These are phyloP conservation scores for Candida maltosa DNA, from an alignment of 805 yeast species.

Conservation along the genomic window DNA sequence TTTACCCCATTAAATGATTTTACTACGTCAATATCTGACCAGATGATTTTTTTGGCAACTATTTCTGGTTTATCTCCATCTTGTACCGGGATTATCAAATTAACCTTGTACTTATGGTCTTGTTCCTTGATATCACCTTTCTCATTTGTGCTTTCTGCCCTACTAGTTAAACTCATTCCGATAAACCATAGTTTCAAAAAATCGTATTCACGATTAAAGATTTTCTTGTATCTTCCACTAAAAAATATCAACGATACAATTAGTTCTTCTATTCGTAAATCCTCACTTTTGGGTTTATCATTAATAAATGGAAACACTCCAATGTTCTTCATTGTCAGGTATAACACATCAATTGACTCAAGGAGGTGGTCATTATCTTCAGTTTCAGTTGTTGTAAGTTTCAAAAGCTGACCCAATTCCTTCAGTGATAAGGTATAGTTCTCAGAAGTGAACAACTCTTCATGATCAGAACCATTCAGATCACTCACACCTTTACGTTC, in stretches of 20 bases:
- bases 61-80: slow-evolving; percentile 11
- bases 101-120: slow-evolving; percentile 15
- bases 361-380: neutral
- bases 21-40: slow-evolving; percentile 25
- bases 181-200: slow-evolving; percentile 29
- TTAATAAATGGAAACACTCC: slow-evolving; percentile 50
- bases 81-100: slow-evolving; percentile 10
- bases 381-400: too few species aligned
- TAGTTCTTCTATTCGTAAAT: slow-evolving; percentile 37
- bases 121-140: neutral
- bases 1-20: slow-evolving; percentile 42
- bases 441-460: too few species aligned
- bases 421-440: too few species aligned
- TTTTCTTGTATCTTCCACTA: slow-evolving; percentile 35
- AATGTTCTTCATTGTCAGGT: slow-evolving; percentile 38
- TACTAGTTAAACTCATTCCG: neutral
- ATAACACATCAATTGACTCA: slow-evolving; percentile 22
- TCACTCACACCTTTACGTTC: too few species aligned
- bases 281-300: slow-evolving; percentile 30
- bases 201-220: slow-evolving; percentile 35
- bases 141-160: neutral
- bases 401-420: too few species aligned
- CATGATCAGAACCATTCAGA: slow-evolving; percentile 10
- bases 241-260: slow-evolving; percentile 32
- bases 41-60: slow-evolving; percentile 16